Conservation (phyloP, 768 basidiomycete species). For the Lactarius trivialis region DNA sequence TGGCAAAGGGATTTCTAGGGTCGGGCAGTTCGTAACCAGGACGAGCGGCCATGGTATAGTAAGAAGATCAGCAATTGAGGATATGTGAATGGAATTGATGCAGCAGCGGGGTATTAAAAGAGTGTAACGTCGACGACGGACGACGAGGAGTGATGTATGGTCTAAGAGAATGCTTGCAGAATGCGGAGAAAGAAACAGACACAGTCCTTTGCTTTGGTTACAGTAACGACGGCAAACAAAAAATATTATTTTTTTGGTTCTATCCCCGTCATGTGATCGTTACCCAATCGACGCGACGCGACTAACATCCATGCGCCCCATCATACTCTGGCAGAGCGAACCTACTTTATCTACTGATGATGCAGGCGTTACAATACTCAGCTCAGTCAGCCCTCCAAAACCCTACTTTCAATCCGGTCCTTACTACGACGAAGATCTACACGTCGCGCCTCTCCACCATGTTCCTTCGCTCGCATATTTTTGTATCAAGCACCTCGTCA, state of each 20-base stretch:
- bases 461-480: constrained; percentile 50
- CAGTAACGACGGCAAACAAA: not conserved
- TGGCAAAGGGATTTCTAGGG: constrained; percentile 31
- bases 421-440: constrained; percentile 7
- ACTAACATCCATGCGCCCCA: constrained; percentile 2
- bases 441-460: not conserved
- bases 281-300: not conserved
- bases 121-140: constrained; percentile 12
- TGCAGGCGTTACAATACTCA: constrained; percentile 17
- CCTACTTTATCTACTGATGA: constrained; percentile 11
- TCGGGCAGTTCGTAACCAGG: constrained; percentile 31
- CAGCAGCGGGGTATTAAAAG: constrained; percentile 13
- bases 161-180: not conserved
- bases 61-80: constrained; percentile 10
- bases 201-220: not conserved
- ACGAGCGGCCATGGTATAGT: constrained; percentile 30
- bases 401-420: constrained; percentile 18
- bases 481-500: constrained; percentile 41
- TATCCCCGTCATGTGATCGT: not conserved
- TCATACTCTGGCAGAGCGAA: constrained; percentile 20
- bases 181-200: not conserved
- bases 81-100: constrained; percentile 3
- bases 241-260: not conserved
- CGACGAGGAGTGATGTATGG: constrained; percentile 1
- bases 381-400: constrained; percentile 10